Evolutionary conservation across 768 basidiomycete genomes (phyloP), one percentile per base, ranked within the genome.

Genomic region (Aureoboletus auriporus): DNA sequence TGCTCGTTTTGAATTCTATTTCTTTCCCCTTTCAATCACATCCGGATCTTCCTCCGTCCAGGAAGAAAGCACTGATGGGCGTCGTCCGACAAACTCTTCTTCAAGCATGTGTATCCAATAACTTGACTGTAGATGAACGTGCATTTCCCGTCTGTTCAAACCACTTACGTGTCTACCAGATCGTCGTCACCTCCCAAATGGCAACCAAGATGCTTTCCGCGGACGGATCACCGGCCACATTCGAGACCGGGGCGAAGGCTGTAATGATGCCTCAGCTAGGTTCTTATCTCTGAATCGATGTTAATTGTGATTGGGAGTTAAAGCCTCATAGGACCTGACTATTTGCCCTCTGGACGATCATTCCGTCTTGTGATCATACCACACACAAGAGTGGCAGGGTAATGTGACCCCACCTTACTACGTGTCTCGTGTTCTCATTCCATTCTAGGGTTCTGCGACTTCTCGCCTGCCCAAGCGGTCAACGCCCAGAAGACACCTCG

Each of bases 181-280:
- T 78, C 39, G 71, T 86, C 39, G 69, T 76, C 30, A 86, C 84
- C 3, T 82, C 81, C 20, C 86, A 89, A 60, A 70, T 89, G 54
- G 75, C 83, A 12, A 88, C 83, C 0, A 89, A 83, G 59, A 67
- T 86, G 55, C 63, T 86, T 30, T 76, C 78, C 49, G 68, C 74
- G 2, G 83, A 88, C 55, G 87, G 87, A 44, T 71, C 79, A 14
- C 54, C 73, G n/a, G 84, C 80, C 37, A 84, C 67, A 36, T 88
- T 83, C 57, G 82, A 86, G 52, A 77, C 80, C 37, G 77, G 84
- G 28, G 74, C 76, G 13, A 77, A 69, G 51, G 85, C 80, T 9
- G 64, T 86, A 38, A 77, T 90, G 76, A 69, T 80, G 34, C 86
- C 87, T 38, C 77, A 77, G 49, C 75, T 86, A 54, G 80, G 87